Percentiles rank a stretch among this genome's conserved stretches.
phyloP scores from a whole-genome alignment of 768 basidiomycete species.

The Fistulinella prunicolor region DNA sequence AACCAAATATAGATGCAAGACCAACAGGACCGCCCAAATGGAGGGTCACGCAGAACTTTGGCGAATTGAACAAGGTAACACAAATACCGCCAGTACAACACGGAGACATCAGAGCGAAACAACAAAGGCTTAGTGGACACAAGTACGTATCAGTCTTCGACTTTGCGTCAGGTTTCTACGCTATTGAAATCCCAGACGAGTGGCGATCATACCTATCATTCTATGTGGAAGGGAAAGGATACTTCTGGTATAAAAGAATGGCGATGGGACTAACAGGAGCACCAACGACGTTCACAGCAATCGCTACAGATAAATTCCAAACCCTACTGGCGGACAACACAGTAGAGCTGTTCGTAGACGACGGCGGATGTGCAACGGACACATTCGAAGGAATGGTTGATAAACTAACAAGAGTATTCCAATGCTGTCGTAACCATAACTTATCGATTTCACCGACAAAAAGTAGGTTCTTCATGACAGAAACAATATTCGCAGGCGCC shows the following conservation, averaged over 20 bases:
- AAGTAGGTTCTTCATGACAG: conserved; percentile 6
- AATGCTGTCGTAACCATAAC: too few relatives aligned
- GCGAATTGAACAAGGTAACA: conserved; percentile 25
- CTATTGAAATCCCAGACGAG: conserved; percentile 11
- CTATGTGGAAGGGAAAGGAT: conserved; percentile 38
- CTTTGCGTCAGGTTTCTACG: conserved; percentile 26
- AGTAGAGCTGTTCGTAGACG: too few relatives aligned
- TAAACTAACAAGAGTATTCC: too few relatives aligned
- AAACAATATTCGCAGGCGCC: background rate
- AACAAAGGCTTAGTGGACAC: conserved; percentile 29
- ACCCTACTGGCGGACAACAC: too few relatives aligned
- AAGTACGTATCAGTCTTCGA: conserved; percentile 20
- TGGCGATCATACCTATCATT: conserved; percentile 32
- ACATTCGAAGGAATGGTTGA: too few relatives aligned
- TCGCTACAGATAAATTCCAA: too few relatives aligned
- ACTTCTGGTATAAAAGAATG: conserved; percentile 35
- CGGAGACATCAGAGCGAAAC: conserved; percentile 40
- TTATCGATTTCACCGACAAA: conserved; percentile 12
- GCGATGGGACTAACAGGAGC: conserved; percentile 42
- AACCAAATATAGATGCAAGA: too few relatives aligned
- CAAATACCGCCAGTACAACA: conserved; percentile 32
- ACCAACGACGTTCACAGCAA: conserved; percentile 16
- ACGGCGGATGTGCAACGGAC: too few relatives aligned
- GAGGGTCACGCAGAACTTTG: conserved; percentile 7
- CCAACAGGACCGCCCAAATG: too few relatives aligned